phyloP scores from a whole-genome alignment of 108 stramenopile species.

The Skeletonema costatum region DNA sequence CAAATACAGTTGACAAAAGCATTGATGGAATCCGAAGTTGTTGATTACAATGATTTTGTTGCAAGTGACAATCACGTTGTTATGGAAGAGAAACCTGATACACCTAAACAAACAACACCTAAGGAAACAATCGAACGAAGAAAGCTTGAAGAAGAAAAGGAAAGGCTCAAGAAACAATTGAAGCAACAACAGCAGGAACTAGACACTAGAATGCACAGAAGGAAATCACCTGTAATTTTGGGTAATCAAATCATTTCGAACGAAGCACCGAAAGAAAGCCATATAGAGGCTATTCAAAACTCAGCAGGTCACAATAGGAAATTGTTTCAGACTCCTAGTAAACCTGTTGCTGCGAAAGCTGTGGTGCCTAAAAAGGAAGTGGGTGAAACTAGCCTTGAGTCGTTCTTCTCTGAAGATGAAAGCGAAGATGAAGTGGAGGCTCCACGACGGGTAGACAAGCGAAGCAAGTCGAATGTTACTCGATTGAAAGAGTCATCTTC shows the following conservation, averaged over 20 bases:
- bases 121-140: slow-evolving; percentile 7
- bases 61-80: not conserved
- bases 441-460: slow-evolving; percentile 5
- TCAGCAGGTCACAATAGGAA: slow-evolving; percentile 2
- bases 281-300: not conserved
- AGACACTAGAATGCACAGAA: not conserved
- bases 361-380: slow-evolving; percentile 3
- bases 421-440: slow-evolving; percentile 16
- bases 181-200: slow-evolving; percentile 7
- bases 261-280: not conserved
- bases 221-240: not conserved
- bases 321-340: slow-evolving; percentile 21
- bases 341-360: not conserved
- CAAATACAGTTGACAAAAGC: slow-evolving; percentile 10
- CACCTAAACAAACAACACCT: not conserved
- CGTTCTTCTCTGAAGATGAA: slow-evolving; percentile 48
- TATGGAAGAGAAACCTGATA: not conserved
- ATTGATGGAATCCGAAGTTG: slow-evolving; percentile 18
- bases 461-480: not conserved
- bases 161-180: slow-evolving; percentile 5
- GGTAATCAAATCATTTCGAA: not conserved
- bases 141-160: slow-evolving; percentile 24
- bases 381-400: slow-evolving; percentile 22
- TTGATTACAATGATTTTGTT: slow-evolving; percentile 21
- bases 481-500: not conserved